Evolutionary conservation across 306 rosid genomes (phyloP).

Genomic region (Begonia fuchsioides): DNA sequence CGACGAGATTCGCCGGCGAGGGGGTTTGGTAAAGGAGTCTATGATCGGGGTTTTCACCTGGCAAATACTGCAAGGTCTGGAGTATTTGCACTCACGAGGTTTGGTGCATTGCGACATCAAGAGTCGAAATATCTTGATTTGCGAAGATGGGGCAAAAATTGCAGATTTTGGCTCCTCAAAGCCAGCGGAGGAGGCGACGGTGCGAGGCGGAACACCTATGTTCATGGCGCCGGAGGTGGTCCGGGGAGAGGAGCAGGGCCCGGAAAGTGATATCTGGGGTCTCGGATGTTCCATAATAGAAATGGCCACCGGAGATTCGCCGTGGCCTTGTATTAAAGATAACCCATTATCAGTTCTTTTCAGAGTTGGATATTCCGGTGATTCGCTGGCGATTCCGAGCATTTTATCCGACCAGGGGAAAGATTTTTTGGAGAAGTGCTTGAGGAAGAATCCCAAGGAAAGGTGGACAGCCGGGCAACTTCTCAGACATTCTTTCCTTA

Average conservation of each 20-base stretch:
- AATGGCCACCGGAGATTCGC: constrained; percentile 45
- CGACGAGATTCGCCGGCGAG: constrained; percentile 17
- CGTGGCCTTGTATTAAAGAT: constrained; percentile 41
- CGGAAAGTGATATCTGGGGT: constrained; percentile 68
- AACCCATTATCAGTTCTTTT: constrained; percentile 51
- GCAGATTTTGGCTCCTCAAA: constrained; percentile 85
- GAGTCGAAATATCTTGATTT: constrained; percentile 50
- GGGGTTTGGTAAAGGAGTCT: constrained; percentile 24
- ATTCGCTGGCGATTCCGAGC: constrained; percentile 48
- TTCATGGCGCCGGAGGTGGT: constrained; percentile 90
- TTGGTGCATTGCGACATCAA: constrained; percentile 89
- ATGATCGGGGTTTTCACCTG: constrained; percentile 22
- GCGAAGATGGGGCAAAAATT: constrained; percentile 45
- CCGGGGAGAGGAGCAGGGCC: constrained; percentile 66
- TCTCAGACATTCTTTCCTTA: constrained; percentile 60
- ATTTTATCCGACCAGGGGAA: constrained; percentile 45
- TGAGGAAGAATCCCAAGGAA: constrained; percentile 50
- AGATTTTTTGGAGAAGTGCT: constrained; percentile 67
- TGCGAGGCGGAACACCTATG: constrained; percentile 66
- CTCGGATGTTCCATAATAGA: constrained; percentile 84
- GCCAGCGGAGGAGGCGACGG: constrained; percentile 9
- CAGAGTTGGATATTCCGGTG: constrained; percentile 43
- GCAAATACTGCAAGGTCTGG: constrained; percentile 39
- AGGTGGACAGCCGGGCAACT: constrained; percentile 64
- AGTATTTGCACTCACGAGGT: constrained; percentile 53